Conservation (phyloP, 2,329 filamentous ascomycete genomes). For the Ceratocystis harringtonii region DNA sequence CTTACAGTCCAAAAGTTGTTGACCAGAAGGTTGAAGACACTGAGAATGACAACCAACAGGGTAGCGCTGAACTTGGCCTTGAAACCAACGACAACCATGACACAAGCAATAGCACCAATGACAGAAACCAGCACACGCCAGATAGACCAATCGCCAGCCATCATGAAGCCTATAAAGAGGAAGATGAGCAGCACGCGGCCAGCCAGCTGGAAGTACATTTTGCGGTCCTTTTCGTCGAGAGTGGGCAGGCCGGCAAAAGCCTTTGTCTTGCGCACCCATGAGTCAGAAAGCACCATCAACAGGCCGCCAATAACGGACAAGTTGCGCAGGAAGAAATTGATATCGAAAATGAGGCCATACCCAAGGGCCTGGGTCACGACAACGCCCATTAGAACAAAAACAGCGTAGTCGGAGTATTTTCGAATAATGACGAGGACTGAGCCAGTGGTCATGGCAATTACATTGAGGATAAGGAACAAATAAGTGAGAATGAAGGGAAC, state of each 20-base stretch:
- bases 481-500: constrained; percentile 82
- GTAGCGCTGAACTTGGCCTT: constrained; percentile 99
- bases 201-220: constrained; percentile 99
- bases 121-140: constrained; percentile 74
- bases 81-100: constrained; percentile 99
- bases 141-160: constrained; percentile 82
- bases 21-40: constrained; percentile 89
- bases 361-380: constrained; percentile 88
- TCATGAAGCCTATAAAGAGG: constrained; percentile 92
- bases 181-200: constrained; percentile 93
- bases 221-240: constrained; percentile 97
- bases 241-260: constrained; percentile 86
- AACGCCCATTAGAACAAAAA: constrained; percentile 75
- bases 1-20: constrained; percentile 99
- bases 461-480: constrained; percentile 80
- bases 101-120: constrained; percentile 75
- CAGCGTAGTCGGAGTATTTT: constrained; percentile 86
- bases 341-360: constrained; percentile 94
- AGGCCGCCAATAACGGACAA: constrained; percentile 93
- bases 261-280: constrained; percentile 94
- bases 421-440: constrained; percentile 79
- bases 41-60: constrained; percentile 85
- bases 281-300: constrained; percentile 95
- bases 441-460: constrained; percentile 71
- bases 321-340: constrained; percentile 99